phyloP scores from a whole-genome alignment of 345 rosid genomes.

The Schrenkiella parvula region DNA sequence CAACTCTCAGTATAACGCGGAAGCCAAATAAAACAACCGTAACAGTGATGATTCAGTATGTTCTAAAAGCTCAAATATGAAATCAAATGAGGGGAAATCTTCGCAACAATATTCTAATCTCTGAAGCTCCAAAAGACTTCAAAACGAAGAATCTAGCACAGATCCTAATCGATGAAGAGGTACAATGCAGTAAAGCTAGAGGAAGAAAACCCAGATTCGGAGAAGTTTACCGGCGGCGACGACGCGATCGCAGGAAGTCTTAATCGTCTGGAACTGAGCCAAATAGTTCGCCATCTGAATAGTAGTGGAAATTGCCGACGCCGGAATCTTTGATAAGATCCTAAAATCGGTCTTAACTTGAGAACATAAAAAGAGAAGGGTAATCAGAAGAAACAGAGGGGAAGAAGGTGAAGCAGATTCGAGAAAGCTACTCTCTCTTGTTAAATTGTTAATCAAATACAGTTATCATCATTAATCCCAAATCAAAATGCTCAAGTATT shows the following conservation, averaged over 20 bases:
- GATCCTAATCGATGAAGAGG: slow-evolving; percentile 11
- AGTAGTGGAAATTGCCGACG: slow-evolving; percentile 36
- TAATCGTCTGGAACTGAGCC: slow-evolving; percentile 89
- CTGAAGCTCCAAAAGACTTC: slow-evolving; percentile 4
- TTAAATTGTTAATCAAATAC: not conserved
- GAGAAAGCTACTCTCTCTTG: not conserved
- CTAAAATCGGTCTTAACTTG: not conserved
- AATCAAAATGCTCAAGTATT: not conserved
- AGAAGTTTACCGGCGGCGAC: slow-evolving; percentile 68
- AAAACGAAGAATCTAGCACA: not conserved
- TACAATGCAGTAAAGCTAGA: not conserved
- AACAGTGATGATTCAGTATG: not conserved
- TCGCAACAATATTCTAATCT: not conserved
- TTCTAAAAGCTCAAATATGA: not conserved
- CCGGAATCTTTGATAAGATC: slow-evolving; percentile 10
- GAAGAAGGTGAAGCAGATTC: not conserved
- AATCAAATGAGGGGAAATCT: not conserved
- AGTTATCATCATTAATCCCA: not conserved
- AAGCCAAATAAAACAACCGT: not conserved
- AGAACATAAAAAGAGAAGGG: not conserved
- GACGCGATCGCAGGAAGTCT: slow-evolving; percentile 65
- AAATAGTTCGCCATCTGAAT: slow-evolving; percentile 82
- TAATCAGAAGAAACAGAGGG: not conserved
- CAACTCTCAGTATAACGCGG: not conserved
- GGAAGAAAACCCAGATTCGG: not conserved